Conservation (phyloP, 495 filamentous ascomycete genomes). For the Trichocladium antarcticum region DNA sequence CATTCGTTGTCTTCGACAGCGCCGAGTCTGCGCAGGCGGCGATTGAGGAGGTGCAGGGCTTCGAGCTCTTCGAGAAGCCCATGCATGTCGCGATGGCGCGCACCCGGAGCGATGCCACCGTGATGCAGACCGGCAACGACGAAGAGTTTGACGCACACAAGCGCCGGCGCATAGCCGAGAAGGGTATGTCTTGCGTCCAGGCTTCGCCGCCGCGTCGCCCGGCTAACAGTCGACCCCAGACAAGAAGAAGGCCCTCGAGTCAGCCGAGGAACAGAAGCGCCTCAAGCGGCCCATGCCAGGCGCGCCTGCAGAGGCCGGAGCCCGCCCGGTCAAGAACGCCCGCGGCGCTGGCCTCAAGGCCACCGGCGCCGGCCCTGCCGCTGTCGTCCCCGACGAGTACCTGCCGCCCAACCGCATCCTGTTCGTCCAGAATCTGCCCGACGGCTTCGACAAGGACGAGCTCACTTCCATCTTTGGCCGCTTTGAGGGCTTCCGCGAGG, state of each 20-base stretch:
- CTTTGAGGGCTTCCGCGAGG: conserved; percentile 92
- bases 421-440: conserved; percentile 89
- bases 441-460: conserved; percentile 68
- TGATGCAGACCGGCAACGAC: conserved; percentile 55
- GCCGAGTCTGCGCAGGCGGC: conserved; percentile 64
- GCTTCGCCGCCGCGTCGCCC: neutral
- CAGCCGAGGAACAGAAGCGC: conserved; percentile 69
- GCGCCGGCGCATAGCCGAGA: conserved; percentile 74
- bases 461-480: conserved; percentile 72
- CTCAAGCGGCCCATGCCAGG: conserved; percentile 61
- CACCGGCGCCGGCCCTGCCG: conserved; percentile 52
- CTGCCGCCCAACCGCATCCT: conserved; percentile 94
- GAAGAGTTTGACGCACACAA: conserved; percentile 87
- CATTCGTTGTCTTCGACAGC: conserved; percentile 87
- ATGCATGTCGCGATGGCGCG: conserved; percentile 81
- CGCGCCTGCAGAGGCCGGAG: conserved; percentile 37
- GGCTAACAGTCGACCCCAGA: conserved; percentile 41
- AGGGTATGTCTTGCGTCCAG: conserved; percentile 47
- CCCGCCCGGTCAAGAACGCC: conserved; percentile 59
- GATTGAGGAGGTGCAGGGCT: conserved; percentile 83
- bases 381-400: conserved; percentile 91
- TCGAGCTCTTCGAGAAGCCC: conserved; percentile 86
- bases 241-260: conserved; percentile 79
- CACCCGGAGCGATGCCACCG: conserved; percentile 80
- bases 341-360: conserved; percentile 76